phyloP scores from a whole-genome alignment of 768 basidiomycete genomes.

The Favolaschia claudopus region DNA sequence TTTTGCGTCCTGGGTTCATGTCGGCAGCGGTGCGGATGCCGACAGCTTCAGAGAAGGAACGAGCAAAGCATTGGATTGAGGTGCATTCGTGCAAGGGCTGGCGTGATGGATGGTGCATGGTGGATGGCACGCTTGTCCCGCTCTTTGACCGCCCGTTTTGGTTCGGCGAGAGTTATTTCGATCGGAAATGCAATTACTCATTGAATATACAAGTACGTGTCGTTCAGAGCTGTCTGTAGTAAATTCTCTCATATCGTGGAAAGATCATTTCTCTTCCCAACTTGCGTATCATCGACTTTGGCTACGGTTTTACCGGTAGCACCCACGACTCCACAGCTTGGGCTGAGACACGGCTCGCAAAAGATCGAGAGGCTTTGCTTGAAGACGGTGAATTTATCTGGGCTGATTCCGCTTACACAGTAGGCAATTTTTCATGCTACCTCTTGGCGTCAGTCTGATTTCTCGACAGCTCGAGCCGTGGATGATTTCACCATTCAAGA shows the following conservation, averaged over 20 bases:
- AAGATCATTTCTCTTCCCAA: conserved; percentile 7
- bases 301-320: conserved; percentile 31
- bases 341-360: conserved; percentile 15
- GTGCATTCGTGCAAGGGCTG: conserved; percentile 11
- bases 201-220: conserved; percentile 14
- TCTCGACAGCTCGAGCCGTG: background rate
- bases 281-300: conserved; percentile 6
- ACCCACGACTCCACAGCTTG: conserved; percentile 36
- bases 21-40: conserved; percentile 8
- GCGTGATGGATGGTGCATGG: conserved; percentile 14
- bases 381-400: conserved; percentile 33
- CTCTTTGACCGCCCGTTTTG: conserved; percentile 7
- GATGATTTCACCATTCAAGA: conserved; percentile 28
- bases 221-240: background rate
- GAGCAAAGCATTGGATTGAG: conserved; percentile 10
- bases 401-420: conserved; percentile 40
- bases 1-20: conserved; percentile 13
- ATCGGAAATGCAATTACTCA: conserved; percentile 12
- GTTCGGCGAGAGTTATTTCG: conserved; percentile 17
- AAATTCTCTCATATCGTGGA: background rate
- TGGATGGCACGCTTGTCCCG: conserved; percentile 1
- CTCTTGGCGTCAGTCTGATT: background rate
- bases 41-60: conserved; percentile 7
- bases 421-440: background rate
- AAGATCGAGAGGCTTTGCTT: conserved; percentile 19